Evolutionary conservation across 208 protist species (phyloP), one percentile per base, ranked within the genome.

Genomic region (Naegleria lovaniensis): DNA sequence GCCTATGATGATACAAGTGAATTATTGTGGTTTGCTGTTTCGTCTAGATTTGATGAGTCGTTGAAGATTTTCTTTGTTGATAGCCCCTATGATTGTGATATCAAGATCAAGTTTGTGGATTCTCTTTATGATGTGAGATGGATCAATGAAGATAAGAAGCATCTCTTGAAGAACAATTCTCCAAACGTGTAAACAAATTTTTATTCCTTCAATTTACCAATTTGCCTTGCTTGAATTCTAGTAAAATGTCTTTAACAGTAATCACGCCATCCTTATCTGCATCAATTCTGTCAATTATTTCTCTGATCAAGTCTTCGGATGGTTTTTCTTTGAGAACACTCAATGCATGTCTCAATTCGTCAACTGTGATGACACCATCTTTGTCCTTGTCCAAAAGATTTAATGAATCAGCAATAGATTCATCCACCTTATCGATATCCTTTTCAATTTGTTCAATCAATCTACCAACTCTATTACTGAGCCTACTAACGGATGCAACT

Each of bases 301-400:
- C 55, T 29, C 79, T 29, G 16, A 90, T n/a, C 25, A 83, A 5
- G 3, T 90, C 55, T 5, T 59, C 83, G 22, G 48, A 38, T 25
- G 36, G 36, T 29, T 89, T 58, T 33, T 83, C 51, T 83, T 90
- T 87, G 2, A 83, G 25, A n/a, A 38, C 11, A 25, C 36, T 83
- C 13, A 90, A 41, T 16, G 48, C 29, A 25, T 87, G 39, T 67
- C 25, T 83, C 3, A 90, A 16, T 83, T 90, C 89, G 2, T 41
- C 16, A 39, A 85, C 83, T 38, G 55, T 48, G 41, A 90, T 87
- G 16, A 48, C 33, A 43, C 89, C 89, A 83, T 90, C 89, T 9
- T 87, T 85, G 7, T 90, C 55, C 19, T 59, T 85, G 83, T 90
- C 89, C 48, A 90, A 41, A 15, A 90, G 22, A 38, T 90, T 76